Evolutionary conservation across 2,329 filamentous ascomycete species (phyloP), one percentile per base, ranked within the genome.

Genomic region (Phyllosticta ampelicida): DNA sequence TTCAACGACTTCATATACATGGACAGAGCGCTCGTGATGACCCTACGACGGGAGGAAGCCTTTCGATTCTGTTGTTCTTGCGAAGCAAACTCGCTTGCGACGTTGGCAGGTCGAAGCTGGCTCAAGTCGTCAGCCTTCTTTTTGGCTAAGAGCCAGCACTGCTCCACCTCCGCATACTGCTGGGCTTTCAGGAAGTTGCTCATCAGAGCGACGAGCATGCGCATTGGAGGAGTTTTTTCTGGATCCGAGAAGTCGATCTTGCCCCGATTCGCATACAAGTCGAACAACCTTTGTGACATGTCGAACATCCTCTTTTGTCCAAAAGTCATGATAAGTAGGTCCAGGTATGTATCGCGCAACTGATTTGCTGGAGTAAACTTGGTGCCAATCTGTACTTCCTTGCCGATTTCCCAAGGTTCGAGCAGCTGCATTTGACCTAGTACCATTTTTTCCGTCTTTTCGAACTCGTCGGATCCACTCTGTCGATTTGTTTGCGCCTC

Each of bases 161-260:
- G 71, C 61, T 82, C 78, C 19, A 92, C 83, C 55, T 81, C 77
- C 5, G 79, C 74, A 63, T 83, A 80, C 20, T 84, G 77, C 48
- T 76, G 72, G 18, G 84, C 79, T 55, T 77, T 74, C 50, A 83
- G 73, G 65, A 87, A 80, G 0, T 83, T 78, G 20, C 78, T 74
- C 86, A 96, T 91, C 60, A 92, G 71, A 9, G 85, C 79, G 54
- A 78, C 77, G 20, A 88, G 72, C 57, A 91, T 72, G 16, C 74
- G 69, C 2, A 83, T 71, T 0, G 85, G 81, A 16, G 80, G 72
- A 1, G 70, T 61, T 9, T 73, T 67, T 18, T 61, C 54, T 5
- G 30, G 10, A 9, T 59, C 56, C 52, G 49, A 52, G n/a, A 20
- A 48, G 5, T 28, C 53, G 9, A 23, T 23, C 9, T 55, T 9